phyloP scores from a whole-genome alignment of 495 filamentous ascomycete genomes.

The Umbilicaria muhlenbergii region DNA sequence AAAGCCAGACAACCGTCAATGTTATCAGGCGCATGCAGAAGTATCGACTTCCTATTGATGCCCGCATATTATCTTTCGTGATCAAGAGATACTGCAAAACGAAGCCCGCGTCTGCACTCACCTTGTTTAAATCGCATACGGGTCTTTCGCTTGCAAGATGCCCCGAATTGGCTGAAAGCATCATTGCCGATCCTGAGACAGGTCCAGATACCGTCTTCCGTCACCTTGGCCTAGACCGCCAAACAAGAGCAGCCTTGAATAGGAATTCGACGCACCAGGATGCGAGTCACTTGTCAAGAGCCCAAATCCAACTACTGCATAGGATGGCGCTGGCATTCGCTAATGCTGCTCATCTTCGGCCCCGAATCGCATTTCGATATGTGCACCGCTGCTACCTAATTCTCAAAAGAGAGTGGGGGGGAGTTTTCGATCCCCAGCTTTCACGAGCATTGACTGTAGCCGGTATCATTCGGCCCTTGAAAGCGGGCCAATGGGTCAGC shows the following conservation, averaged over 20 bases:
- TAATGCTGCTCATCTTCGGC: neutral
- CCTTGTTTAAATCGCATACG: conserved; percentile 4
- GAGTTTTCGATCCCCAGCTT: conserved; percentile 5
- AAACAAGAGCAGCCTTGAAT: neutral
- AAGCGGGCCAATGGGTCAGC: conserved; percentile 8
- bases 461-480: conserved; percentile 14
- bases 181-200: conserved; percentile 3
- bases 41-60: too few species aligned
- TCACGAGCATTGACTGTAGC: conserved; percentile 12
- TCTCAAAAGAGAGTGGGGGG: conserved; percentile 11
- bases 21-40: too few species aligned
- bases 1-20: too few species aligned
- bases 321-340: conserved; percentile 16
- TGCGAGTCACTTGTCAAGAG: neutral
- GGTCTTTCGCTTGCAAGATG: conserved; percentile 5
- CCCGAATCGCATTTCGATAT: conserved; percentile 10
- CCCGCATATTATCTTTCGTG: neutral
- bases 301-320: conserved; percentile 3
- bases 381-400: conserved; percentile 14
- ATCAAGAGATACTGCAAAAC: neutral
- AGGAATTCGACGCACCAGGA: too few species aligned
- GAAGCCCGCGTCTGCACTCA: neutral
- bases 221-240: neutral
- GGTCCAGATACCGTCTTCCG: conserved; percentile 1
- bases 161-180: conserved; percentile 8